Evolutionary conservation across 2,329 filamentous ascomycete genomes (phyloP), one percentile per base, ranked within the genome.

Genomic region (Septoria linicola): DNA sequence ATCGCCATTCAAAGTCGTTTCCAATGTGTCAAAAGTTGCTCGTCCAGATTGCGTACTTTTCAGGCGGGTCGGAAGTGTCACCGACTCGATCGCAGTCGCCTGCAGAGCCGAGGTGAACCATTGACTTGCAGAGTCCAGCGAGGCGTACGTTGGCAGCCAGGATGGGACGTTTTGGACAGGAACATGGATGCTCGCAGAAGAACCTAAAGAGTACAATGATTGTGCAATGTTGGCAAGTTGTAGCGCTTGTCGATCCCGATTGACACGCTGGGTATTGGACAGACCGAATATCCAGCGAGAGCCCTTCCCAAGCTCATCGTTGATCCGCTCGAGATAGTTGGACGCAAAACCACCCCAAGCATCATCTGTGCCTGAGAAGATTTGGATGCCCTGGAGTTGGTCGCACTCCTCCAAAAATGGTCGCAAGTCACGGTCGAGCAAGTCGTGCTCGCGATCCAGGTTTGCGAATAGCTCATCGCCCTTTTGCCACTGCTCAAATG

Each of bases 351-450:
- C 69, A 57, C 74, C 68, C 75, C 75, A 77, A 54, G 78, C 69
- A 74, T 80, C 62, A 72, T 83, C 71, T 53, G 78, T 65, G 55
- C 78, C 66, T 59, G 79, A 66, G 63, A 82, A 63, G 59, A 76
- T 65, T 61, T 97, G 92, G 14, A 99, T 76, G 0, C 87, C 92
- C 70, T 96, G 91, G 72, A 97, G 79, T 49, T 89, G 84, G 69
- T 99, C 93, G 59, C 90, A 93, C 71, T 97, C 93, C 72, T 99
- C 93, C 2, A 85, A 82, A 66, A 96, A 96, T 0, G 84, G 84
- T 31, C 93, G 79, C 59, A 96, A 74, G 68, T 99, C 92, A n/a
- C 91, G 81, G 66, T 99, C 93, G 3, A 96, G 74, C 4, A 97
- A 70, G 62, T 96, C 92, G 59, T 91, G 83, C 63, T 95, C 89